These are phyloP conservation scores for Boletus bicolor DNA, from an alignment of 768 basidiomycete species.

Conservation along the genomic window DNA sequence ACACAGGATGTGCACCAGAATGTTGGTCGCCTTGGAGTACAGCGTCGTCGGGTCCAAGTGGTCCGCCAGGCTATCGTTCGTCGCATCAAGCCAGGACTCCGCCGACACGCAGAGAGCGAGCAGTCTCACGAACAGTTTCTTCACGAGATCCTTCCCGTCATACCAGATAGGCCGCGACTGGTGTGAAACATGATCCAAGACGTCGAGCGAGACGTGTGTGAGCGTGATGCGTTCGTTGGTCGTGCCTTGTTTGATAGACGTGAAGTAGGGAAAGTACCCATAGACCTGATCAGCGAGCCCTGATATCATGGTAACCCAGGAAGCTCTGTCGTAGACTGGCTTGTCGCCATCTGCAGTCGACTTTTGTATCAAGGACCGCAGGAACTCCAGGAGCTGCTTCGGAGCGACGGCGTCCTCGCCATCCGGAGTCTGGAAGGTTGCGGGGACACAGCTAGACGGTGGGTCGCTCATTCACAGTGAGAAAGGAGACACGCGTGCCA, in stretches of 20 bases:
- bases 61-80: constrained; percentile 36
- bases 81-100: constrained; percentile 57
- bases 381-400: constrained; percentile 43
- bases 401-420: constrained; percentile 25
- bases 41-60: constrained; percentile 47
- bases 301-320: constrained; percentile 50
- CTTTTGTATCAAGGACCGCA: constrained; percentile 37
- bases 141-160: constrained; percentile 42
- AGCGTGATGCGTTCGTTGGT: constrained; percentile 57
- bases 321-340: constrained; percentile 34
- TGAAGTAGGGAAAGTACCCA: constrained; percentile 52
- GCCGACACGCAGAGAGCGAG: constrained; percentile 53
- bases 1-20: constrained; percentile 45
- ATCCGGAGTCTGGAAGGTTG: constrained; percentile 32
- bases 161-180: constrained; percentile 51
- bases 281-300: constrained; percentile 54
- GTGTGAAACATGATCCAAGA: constrained; percentile 50
- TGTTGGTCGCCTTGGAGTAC: constrained; percentile 44
- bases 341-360: constrained; percentile 34
- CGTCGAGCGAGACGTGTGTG: constrained; percentile 50
- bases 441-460: constrained; percentile 26
- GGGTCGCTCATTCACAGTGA: constrained; percentile 23
- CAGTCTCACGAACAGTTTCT: constrained; percentile 49
- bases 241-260: constrained; percentile 46
- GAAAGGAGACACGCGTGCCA: neutral